A percentile compares a stretch with the other conserved stretches of the same genome.
Conservation (phyloP, 495 filamentous ascomycete species). For the Aspergillus sparsus region DNA sequence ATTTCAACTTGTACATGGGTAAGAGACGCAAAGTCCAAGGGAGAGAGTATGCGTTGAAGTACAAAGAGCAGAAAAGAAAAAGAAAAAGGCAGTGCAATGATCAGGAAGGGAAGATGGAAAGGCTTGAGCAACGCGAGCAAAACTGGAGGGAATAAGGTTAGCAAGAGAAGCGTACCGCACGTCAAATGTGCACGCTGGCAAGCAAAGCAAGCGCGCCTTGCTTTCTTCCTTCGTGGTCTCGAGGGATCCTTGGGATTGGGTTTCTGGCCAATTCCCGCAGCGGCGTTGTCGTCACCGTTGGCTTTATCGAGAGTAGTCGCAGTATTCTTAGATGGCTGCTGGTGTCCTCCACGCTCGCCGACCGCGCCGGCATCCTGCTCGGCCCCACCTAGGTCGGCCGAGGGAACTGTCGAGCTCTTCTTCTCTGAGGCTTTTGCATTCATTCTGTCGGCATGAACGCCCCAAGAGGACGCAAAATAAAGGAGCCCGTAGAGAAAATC, state of each 20-base stretch:
- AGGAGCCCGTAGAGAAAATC: background rate
- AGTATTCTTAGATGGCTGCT: slow-evolving; percentile 38
- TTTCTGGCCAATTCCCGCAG: slow-evolving; percentile 24
- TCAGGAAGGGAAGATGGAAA: background rate
- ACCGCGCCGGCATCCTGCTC: slow-evolving; percentile 55
- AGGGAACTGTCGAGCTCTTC: slow-evolving; percentile 43
- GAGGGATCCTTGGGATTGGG: slow-evolving; percentile 61
- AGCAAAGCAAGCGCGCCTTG: slow-evolving; percentile 89
- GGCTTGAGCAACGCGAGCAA: slow-evolving; percentile 6
- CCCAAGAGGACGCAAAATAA: background rate
- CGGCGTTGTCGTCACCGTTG: slow-evolving; percentile 59
- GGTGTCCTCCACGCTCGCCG: slow-evolving; percentile 44
- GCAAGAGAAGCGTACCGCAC: slow-evolving; percentile 70
- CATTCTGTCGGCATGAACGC: slow-evolving; percentile 48
- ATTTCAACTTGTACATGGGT: too few species aligned
- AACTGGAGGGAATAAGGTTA: slow-evolving; percentile 18
- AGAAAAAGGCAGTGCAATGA: background rate
- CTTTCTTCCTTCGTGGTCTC: slow-evolving; percentile 92
- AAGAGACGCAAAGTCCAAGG: too few species aligned
- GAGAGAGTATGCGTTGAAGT: background rate
- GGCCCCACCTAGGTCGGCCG: slow-evolving; percentile 46
- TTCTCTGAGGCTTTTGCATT: slow-evolving; percentile 54
- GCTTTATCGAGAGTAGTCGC: slow-evolving; percentile 35
- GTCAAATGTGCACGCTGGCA: slow-evolving; percentile 97
- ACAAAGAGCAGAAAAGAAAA: background rate